A percentile compares a stretch with the other conserved stretches of the same genome.
Conservation (phyloP, 768 basidiomycete species). For the Amanita brunnescens region DNA sequence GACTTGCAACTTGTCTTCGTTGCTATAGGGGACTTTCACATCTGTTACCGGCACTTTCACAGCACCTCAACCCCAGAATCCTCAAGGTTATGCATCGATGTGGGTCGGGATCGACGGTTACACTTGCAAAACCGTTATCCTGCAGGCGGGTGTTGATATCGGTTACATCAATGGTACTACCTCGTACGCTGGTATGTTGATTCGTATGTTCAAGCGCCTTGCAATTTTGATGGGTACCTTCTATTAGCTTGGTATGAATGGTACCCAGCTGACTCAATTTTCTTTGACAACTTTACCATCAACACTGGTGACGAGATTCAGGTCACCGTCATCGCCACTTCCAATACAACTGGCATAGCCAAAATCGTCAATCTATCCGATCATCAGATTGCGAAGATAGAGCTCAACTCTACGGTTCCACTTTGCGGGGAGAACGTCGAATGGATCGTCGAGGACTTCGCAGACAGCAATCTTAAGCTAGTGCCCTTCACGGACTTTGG, state of each 20-base stretch:
- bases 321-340: background rate
- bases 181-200: background rate
- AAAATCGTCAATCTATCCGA: background rate
- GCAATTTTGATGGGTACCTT: background rate
- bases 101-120: background rate
- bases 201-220: background rate
- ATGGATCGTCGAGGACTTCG: background rate
- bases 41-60: slow-evolving; percentile 1
- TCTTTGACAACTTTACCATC: background rate
- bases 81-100: background rate
- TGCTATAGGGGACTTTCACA: background rate
- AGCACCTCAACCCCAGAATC: background rate
- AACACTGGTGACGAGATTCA: background rate
- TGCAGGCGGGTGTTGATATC: background rate
- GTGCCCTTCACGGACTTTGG: background rate
- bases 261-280: background rate
- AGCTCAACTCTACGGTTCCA: background rate
- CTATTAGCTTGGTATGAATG: slow-evolving; percentile 4
- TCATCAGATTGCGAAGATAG: background rate
- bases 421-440: background rate
- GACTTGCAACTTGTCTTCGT: background rate
- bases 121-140: background rate
- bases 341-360: background rate
- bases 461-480: background rate
- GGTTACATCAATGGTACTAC: no score